Conservation (phyloP, 1,284 basidiomycete species). For the Moesziomyces globuligerus region DNA sequence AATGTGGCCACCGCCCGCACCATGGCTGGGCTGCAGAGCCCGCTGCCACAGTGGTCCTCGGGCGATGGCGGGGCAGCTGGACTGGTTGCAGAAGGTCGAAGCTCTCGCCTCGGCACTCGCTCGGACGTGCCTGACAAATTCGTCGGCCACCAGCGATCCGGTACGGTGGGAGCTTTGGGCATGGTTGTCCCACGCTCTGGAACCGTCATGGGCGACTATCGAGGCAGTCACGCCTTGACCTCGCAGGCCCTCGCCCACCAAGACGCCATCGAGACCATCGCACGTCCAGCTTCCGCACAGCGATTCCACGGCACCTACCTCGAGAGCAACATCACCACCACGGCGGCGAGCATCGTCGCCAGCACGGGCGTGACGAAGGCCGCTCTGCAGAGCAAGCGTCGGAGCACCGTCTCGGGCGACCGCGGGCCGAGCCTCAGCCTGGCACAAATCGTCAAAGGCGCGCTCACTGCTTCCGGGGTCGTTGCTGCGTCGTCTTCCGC, state of each 20-base stretch:
- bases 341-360: constrained; percentile 31
- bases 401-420: constrained; percentile 47
- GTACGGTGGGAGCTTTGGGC: constrained; percentile 30
- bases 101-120: constrained; percentile 40
- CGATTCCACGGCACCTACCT: constrained; percentile 27
- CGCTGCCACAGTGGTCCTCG: constrained; percentile 1
- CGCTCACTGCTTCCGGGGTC: constrained; percentile 40
- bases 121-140: constrained; percentile 6
- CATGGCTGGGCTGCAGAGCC: constrained; percentile 7
- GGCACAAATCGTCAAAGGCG: constrained; percentile 47
- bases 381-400: constrained; percentile 44
- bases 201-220: constrained; percentile 18
- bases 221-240: constrained; percentile 19
- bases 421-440: constrained; percentile 39
- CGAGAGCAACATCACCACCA: constrained; percentile 29
- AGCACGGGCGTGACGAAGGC: constrained; percentile 36
- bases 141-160: constrained; percentile 27
- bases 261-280: constrained; percentile 22
- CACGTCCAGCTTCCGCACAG: constrained; percentile 39
- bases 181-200: constrained; percentile 22
- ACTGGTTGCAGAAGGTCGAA: constrained; percentile 23
- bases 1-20: constrained; percentile 23
- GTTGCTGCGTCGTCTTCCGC: constrained; percentile 21
- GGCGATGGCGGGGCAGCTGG: neutral
- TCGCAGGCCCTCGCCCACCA: constrained; percentile 33